A percentile compares a stretch with the other conserved stretches of the same genome.
Conservation (phyloP, 306 rosid genomes). For the Gynostemma pentaphyllum region DNA sequence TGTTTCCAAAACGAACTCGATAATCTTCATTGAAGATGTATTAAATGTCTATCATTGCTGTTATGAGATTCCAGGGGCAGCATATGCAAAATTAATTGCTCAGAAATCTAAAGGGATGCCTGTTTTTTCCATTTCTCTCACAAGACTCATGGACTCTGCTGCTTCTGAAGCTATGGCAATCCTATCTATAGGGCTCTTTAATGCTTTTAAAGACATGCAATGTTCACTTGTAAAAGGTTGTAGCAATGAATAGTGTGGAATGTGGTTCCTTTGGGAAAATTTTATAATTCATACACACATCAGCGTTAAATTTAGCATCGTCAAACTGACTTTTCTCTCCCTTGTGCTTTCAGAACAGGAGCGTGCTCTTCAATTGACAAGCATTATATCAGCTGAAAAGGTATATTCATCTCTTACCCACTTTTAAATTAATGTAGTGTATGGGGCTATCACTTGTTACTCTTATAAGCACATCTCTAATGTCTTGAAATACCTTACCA, state of each 20-base stretch:
- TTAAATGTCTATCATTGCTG: no score
- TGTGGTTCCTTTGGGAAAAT: background rate
- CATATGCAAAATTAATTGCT: constrained; percentile 50
- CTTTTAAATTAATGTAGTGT: background rate
- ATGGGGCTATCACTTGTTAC: background rate
- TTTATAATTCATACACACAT: no score
- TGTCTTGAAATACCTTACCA: background rate
- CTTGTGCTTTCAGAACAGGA: constrained; percentile 36
- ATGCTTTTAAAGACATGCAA: constrained; percentile 34
- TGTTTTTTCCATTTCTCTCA: constrained; percentile 49
- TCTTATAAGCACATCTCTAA: background rate
- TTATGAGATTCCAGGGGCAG: constrained; percentile 26
- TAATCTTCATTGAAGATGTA: no score
- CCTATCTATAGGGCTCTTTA: constrained; percentile 47
- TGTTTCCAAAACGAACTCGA: background rate
- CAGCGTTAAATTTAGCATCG: background rate
- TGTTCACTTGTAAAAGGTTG: constrained; percentile 40
- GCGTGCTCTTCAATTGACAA: constrained; percentile 29
- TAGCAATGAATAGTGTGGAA: background rate
- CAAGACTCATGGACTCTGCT: constrained; percentile 46
- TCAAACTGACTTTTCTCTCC: constrained; percentile 14
- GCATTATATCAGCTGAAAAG: constrained; percentile 40
- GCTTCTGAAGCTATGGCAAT: constrained; percentile 51
- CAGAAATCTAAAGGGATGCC: constrained; percentile 94
- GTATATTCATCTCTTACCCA: constrained; percentile 18